phyloP scores from a whole-genome alignment of 2,329 filamentous ascomycete species.

The Diaporthe humulicola region DNA sequence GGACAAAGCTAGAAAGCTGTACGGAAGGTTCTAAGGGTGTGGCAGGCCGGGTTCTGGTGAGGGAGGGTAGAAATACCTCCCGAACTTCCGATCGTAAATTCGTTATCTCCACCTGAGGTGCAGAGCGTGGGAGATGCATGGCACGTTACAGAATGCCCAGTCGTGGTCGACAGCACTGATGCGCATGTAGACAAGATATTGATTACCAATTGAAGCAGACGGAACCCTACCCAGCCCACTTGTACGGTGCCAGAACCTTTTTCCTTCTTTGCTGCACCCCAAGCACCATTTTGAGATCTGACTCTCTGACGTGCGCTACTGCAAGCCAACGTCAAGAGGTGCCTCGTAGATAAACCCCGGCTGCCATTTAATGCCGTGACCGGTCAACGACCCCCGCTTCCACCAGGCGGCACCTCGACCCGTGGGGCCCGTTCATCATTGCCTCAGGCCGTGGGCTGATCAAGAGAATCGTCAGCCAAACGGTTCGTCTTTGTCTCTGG shows the following conservation, averaged over 20 bases:
- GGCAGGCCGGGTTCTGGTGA: not conserved
- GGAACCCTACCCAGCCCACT: not conserved
- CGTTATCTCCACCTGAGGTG: not conserved
- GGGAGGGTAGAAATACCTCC: not conserved
- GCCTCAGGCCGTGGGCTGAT: constrained; percentile 31
- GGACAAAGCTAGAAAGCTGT: not conserved
- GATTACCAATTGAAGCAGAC: constrained; percentile 13
- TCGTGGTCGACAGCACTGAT: constrained; percentile 4
- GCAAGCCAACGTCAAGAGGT: constrained; percentile 11
- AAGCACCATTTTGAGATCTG: constrained; percentile 7
- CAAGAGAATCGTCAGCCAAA: constrained; percentile 25
- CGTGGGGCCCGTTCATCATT: constrained; percentile 1
- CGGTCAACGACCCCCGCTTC: constrained; percentile 19
- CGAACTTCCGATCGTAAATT: constrained; percentile 1
- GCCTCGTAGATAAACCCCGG: constrained; percentile 15
- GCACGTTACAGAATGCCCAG: constrained; percentile 6
- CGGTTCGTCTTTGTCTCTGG: not conserved
- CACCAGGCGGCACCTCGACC: constrained; percentile 15
- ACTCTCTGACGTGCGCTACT: constrained; percentile 26
- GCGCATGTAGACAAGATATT: constrained; percentile 19
- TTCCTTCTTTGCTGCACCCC: not conserved
- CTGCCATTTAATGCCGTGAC: constrained; percentile 27
- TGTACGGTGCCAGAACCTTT: not conserved
- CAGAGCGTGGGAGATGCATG: not conserved
- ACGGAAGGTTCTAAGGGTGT: not conserved